Evolutionary conservation across 1,139 yeast genomes (phyloP).

Genomic region (Pichia norvegensis): DNA sequence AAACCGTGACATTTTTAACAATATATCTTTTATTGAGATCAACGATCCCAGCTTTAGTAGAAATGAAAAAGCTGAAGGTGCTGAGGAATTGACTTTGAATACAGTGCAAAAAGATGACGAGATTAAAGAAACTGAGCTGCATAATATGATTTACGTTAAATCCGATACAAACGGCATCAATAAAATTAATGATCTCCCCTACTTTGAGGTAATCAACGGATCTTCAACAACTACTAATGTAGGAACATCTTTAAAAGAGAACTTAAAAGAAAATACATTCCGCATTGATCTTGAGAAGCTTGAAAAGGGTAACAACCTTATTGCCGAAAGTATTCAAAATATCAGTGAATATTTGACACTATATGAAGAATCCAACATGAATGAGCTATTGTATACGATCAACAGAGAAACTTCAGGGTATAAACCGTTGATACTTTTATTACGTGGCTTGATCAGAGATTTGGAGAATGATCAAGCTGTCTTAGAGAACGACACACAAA

Average conservation of each 20-base stretch:
- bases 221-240: slow-evolving; percentile 8
- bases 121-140: slow-evolving; percentile 17
- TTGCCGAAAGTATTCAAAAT: slow-evolving; percentile 21
- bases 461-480: slow-evolving; percentile 11
- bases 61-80: slow-evolving; percentile 11
- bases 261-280: slow-evolving; percentile 11
- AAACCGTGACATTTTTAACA: slow-evolving; percentile 22
- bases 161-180: slow-evolving; percentile 18
- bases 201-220: slow-evolving; percentile 16
- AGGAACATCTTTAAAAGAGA: slow-evolving; percentile 12
- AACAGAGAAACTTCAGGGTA: slow-evolving; percentile 26
- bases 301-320: slow-evolving; percentile 22
- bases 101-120: slow-evolving; percentile 4
- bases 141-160: slow-evolving; percentile 24
- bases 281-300: slow-evolving; percentile 23
- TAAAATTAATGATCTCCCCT: slow-evolving; percentile 20
- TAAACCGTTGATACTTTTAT: slow-evolving; percentile 20
- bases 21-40: slow-evolving; percentile 26
- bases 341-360: slow-evolving; percentile 22
- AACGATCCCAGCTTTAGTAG: slow-evolving; percentile 12
- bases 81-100: slow-evolving; percentile 11
- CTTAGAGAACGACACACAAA: slow-evolving; percentile 5
- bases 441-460: slow-evolving; percentile 22
- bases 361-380: slow-evolving; percentile 23
- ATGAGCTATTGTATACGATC: slow-evolving; percentile 21